A percentile compares a stretch with the other conserved stretches of the same genome.
phyloP scores from a whole-genome alignment of 2,329 filamentous ascomycete species.

The Alternaria gansuensis region DNA sequence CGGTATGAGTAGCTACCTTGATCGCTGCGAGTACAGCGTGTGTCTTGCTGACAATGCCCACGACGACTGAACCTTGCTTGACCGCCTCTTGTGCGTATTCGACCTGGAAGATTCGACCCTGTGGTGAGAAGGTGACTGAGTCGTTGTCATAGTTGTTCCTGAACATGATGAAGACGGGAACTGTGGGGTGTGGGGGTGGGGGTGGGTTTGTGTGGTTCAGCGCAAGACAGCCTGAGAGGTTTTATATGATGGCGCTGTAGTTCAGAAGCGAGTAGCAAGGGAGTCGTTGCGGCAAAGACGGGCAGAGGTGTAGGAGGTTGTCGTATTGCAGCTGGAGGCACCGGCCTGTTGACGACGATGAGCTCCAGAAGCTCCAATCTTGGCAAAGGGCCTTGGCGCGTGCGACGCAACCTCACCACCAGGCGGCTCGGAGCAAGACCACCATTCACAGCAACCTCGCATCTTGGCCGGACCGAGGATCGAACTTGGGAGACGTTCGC shows the following conservation, averaged over 20 bases:
- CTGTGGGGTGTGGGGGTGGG: slow-evolving; percentile 22
- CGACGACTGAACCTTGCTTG: slow-evolving; percentile 98
- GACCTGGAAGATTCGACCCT: slow-evolving; percentile 99
- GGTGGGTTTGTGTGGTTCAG: slow-evolving; percentile 12
- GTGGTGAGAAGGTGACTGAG: slow-evolving; percentile 98
- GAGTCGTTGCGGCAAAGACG: neutral
- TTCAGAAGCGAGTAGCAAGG: neutral
- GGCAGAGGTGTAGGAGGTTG: slow-evolving; percentile 16
- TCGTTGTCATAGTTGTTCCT: slow-evolving; percentile 99
- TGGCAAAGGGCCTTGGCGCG: slow-evolving; percentile 17
- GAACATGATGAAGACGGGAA: slow-evolving; percentile 75
- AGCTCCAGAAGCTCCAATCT: slow-evolving; percentile 24
- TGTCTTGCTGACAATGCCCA: slow-evolving; percentile 97
- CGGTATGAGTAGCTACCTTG: slow-evolving; percentile 70
- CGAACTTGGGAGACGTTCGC: neutral
- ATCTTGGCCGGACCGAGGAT: slow-evolving; percentile 22
- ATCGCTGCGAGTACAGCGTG: slow-evolving; percentile 94
- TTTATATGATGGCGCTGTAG: neutral
- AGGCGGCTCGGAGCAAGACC: slow-evolving; percentile 12
- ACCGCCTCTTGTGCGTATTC: slow-evolving; percentile 99
- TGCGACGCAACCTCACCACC: slow-evolving; percentile 15
- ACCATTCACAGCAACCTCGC: slow-evolving; percentile 10
- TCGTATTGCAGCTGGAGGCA: slow-evolving; percentile 39
- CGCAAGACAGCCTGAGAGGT: neutral
- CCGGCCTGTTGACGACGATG: slow-evolving; percentile 37